A percentile compares a stretch with the other conserved stretches of the same genome.
Conservation (phyloP, 345 rosid species). For the Psidium guajava region DNA sequence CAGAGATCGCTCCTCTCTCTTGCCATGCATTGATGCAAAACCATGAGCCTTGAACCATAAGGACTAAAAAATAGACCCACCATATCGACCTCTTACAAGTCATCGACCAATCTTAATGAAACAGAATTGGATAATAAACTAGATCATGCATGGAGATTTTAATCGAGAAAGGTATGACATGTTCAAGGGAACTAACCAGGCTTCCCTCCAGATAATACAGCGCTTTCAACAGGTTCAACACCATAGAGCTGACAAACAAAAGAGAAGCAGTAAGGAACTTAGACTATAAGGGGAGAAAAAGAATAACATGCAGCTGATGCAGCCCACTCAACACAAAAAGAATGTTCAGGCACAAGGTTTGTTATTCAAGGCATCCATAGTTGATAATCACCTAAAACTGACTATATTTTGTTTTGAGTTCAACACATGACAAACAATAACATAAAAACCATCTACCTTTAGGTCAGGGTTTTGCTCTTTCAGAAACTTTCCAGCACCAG, state of each 20-base stretch:
- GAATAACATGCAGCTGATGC: not conserved
- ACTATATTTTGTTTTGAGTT: not conserved
- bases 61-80: not conserved
- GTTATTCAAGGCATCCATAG: not conserved
- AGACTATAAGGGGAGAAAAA: not conserved
- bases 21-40: not conserved
- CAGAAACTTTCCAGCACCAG: conserved; percentile 80
- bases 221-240: conserved; percentile 78
- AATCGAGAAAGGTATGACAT: not conserved
- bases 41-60: not conserved
- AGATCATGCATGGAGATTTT: not conserved
- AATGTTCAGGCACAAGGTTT: not conserved
- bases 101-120: not conserved
- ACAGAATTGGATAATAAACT: not conserved
- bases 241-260: conserved; percentile 50
- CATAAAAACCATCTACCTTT: conserved; percentile 33
- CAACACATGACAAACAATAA: not conserved
- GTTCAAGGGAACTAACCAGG: conserved; percentile 44
- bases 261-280: not conserved
- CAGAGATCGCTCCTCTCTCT: not conserved
- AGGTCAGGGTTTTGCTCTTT: conserved; percentile 68
- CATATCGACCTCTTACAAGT: not conserved
- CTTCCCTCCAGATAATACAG: conserved; percentile 75
- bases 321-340: not conserved
- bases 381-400: not conserved